These are phyloP conservation scores for Botrytis galanthina DNA, from an alignment of 2,329 filamentous ascomycete species.

Conservation along the genomic window DNA sequence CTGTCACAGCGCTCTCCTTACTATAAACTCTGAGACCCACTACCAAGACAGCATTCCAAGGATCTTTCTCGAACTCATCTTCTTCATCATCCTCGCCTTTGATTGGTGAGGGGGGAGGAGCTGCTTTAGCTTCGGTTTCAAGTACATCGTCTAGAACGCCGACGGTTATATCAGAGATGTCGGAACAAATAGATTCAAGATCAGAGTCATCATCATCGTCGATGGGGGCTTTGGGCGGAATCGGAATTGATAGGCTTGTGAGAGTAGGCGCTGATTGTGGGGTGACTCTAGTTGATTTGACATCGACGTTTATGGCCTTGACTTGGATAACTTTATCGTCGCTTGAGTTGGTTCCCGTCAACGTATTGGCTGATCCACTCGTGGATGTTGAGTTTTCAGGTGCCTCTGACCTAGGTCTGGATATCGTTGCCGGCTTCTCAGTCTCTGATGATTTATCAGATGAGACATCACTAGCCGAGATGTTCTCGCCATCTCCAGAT, in stretches of 20 bases:
- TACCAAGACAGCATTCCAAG: constrained; percentile 63
- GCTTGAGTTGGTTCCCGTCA: not conserved
- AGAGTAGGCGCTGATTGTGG: not conserved
- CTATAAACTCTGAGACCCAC: constrained; percentile 61
- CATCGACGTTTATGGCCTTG: constrained; percentile 4
- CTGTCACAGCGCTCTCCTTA: constrained; percentile 41
- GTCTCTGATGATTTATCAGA: not conserved
- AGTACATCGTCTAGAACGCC: constrained; percentile 27
- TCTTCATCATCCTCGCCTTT: constrained; percentile 46
- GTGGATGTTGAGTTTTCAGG: not conserved
- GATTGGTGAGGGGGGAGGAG: constrained; percentile 22
- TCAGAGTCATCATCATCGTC: constrained; percentile 19
- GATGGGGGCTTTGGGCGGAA: not conserved
- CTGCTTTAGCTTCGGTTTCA: constrained; percentile 22
- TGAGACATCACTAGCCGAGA: not conserved
- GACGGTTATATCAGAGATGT: constrained; percentile 27
- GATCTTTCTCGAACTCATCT: constrained; percentile 54
- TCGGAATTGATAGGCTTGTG: not conserved
- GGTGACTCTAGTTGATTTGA: not conserved
- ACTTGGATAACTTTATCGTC: constrained; percentile 10
- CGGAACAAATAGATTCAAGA: constrained; percentile 28
- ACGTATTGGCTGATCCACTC: not conserved
- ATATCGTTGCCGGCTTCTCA: not conserved
- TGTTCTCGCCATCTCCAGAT: constrained; percentile 17
- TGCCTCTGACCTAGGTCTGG: not conserved